Evolutionary conservation across 2,329 filamentous ascomycete genomes (phyloP).

Genomic region (Mycosphaerella arachidis): DNA sequence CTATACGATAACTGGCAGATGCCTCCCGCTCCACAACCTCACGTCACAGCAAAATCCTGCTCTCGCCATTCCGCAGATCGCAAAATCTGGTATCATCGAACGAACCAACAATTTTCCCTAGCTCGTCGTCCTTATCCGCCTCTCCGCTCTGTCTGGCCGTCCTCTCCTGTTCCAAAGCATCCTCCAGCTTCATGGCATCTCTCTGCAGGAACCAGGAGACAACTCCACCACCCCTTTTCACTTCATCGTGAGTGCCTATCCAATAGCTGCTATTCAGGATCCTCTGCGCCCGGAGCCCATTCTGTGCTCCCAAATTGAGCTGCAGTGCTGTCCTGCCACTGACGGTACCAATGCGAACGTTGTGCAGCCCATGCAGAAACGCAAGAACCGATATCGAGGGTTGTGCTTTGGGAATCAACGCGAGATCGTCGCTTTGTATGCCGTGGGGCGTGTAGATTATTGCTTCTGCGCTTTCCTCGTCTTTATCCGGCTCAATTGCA

Average conservation of each 20-base stretch:
- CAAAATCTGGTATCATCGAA: slow-evolving; percentile 46
- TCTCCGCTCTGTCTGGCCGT: slow-evolving; percentile 35
- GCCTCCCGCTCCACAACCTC: not conserved
- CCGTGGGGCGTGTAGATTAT: slow-evolving; percentile 63
- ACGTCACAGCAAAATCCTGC: slow-evolving; percentile 44
- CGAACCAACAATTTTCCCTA: slow-evolving; percentile 29
- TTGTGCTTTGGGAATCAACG: slow-evolving; percentile 39
- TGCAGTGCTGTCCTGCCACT: slow-evolving; percentile 43
- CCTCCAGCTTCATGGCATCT: slow-evolving; percentile 40
- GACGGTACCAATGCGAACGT: slow-evolving; percentile 47
- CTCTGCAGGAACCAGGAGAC: slow-evolving; percentile 48
- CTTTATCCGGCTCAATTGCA: slow-evolving; percentile 18
- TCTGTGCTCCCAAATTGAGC: slow-evolving; percentile 60
- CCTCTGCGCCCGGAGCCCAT: slow-evolving; percentile 55
- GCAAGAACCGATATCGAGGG: slow-evolving; percentile 52
- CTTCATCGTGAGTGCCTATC: slow-evolving; percentile 62
- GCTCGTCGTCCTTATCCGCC: slow-evolving; percentile 34
- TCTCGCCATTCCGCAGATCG: slow-evolving; percentile 55
- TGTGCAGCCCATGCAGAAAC: slow-evolving; percentile 61
- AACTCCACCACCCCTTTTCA: slow-evolving; percentile 56
- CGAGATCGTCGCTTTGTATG: slow-evolving; percentile 46
- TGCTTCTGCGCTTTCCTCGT: slow-evolving; percentile 46
- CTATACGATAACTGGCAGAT: not conserved
- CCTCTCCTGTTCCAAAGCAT: slow-evolving; percentile 47
- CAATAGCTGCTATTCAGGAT: slow-evolving; percentile 56